Base-by-base conservation (phyloP, 139 green algal genomes). In the Auxenochlorella pyrenoidosa region DNA sequence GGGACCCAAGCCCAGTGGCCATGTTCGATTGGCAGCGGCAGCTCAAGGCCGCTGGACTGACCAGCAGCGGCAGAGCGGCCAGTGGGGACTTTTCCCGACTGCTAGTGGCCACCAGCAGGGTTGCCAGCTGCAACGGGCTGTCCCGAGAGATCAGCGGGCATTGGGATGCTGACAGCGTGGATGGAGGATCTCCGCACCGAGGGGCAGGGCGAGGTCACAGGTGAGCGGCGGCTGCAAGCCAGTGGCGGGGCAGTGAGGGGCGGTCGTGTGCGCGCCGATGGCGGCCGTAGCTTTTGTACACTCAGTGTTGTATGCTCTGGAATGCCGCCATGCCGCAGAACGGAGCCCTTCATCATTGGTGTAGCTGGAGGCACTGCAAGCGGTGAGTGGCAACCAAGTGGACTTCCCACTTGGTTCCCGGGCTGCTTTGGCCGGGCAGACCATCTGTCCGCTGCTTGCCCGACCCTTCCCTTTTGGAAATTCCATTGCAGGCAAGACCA, bases 401-500 rank as follows among this genome's bases (percentile, higher is more conserved):
- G n/a, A n/a, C n/a, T n/a, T n/a, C n/a, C n/a, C n/a, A n/a, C n/a
- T n/a, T n/a, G n/a, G n/a, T n/a, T n/a, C n/a, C n/a, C n/a, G n/a
- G n/a, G n/a, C n/a, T n/a, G n/a, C n/a, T n/a, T n/a, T n/a, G n/a
- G n/a, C n/a, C n/a, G n/a, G n/a, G n/a, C n/a, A n/a, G n/a, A n/a
- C n/a, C n/a, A n/a, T n/a, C n/a, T n/a, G n/a, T n/a, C 60, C 24
- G 8, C 21, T 68, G 60, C 60, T 10, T 68, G 60, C 60, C 60
- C 13, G 12, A 58, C 8, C 47, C 12, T 18, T 58, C 12, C 47
- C 6, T 18, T 58, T 12, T 18, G 8, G 12, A 58, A 58, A 12
- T 21, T 51, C 96, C 60, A 95, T 93, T 34, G 95, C 91, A 5
- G 95, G 96, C 44, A 98, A 99, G 86, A 98, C 96, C 2, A 98